phyloP scores from a whole-genome alignment of 1,284 basidiomycete genomes.

The Boletus hoseneyae region DNA sequence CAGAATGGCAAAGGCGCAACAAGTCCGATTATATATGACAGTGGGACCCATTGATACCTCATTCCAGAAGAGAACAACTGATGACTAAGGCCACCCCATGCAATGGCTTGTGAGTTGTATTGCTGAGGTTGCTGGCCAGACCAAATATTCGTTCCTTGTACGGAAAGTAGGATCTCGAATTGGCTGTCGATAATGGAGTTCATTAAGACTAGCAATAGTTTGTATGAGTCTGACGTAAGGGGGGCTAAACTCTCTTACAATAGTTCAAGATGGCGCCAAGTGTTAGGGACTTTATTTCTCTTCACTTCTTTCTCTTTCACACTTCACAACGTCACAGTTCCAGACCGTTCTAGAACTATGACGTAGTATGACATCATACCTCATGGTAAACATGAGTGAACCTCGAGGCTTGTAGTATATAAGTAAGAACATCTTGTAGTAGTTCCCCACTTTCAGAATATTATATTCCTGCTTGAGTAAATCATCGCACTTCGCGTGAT shows the following conservation, averaged over 20 bases:
- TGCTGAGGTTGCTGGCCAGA: slow-evolving; percentile 55
- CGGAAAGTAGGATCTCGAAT: slow-evolving; percentile 44
- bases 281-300: too few relatives aligned
- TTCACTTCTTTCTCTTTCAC: too few relatives aligned
- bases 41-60: slow-evolving; percentile 57
- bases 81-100: slow-evolving; percentile 63
- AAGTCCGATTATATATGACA: slow-evolving; percentile 53
- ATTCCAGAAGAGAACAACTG: slow-evolving; percentile 51
- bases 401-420: too few relatives aligned
- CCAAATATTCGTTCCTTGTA: slow-evolving; percentile 59
- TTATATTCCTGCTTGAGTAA: too few relatives aligned
- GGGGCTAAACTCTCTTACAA: slow-evolving; percentile 29
- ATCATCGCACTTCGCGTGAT: too few relatives aligned
- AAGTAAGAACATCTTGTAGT: too few relatives aligned
- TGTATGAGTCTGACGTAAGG: not conserved
- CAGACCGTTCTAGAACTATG: too few relatives aligned
- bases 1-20: slow-evolving; percentile 55
- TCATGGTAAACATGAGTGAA: too few relatives aligned
- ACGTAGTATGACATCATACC: too few relatives aligned
- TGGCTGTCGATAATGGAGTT: slow-evolving; percentile 56
- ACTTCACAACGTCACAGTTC: too few relatives aligned
- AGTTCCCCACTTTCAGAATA: too few relatives aligned
- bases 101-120: slow-evolving; percentile 61
- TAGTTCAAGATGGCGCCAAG: slow-evolving; percentile 57
- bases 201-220: slow-evolving; percentile 42